Evolutionary conservation across 306 rosid species (phyloP).

Genomic region (Erythrophleum fordii): DNA sequence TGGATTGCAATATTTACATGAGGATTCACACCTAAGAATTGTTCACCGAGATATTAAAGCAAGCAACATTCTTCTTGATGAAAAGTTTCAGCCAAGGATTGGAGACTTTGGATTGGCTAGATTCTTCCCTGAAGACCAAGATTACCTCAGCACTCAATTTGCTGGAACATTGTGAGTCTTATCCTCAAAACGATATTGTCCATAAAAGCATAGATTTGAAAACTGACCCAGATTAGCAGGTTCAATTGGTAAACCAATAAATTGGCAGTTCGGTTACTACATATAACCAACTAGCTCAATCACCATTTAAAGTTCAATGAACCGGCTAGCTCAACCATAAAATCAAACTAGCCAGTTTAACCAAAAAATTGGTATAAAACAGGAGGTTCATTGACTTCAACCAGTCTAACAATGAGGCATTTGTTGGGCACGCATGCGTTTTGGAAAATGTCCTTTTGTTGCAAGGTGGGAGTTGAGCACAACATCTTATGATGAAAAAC

Average conservation of each 20-base stretch:
- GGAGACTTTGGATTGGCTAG: conserved; percentile 95
- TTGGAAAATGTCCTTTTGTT: too few relatives aligned
- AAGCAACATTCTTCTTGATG: conserved; percentile 94
- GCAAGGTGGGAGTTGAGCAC: too few relatives aligned
- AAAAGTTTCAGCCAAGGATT: conserved; percentile 78
- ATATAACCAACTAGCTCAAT: neutral
- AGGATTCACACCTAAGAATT: conserved; percentile 87
- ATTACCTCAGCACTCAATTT: conserved; percentile 82
- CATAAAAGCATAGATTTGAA: neutral
- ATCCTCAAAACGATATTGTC: neutral
- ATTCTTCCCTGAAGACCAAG: conserved; percentile 95
- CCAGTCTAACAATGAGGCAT: neutral
- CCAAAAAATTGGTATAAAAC: neutral
- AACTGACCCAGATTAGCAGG: neutral
- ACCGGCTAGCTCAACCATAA: neutral
- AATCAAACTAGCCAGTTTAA: neutral
- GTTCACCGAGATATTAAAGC: conserved; percentile 94
- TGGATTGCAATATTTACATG: conserved; percentile 91
- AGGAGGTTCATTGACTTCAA: neutral
- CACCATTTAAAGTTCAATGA: neutral
- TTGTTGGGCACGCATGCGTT: too few relatives aligned
- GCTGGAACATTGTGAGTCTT: conserved; percentile 90
- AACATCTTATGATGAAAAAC: too few relatives aligned
- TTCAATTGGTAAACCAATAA: neutral
- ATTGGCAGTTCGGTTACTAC: neutral